Percentiles rank a stretch among this genome's conserved stretches.
phyloP scores from a whole-genome alignment of 192 early-diverging fungal species.

The Ambispora gerdemannii region DNA sequence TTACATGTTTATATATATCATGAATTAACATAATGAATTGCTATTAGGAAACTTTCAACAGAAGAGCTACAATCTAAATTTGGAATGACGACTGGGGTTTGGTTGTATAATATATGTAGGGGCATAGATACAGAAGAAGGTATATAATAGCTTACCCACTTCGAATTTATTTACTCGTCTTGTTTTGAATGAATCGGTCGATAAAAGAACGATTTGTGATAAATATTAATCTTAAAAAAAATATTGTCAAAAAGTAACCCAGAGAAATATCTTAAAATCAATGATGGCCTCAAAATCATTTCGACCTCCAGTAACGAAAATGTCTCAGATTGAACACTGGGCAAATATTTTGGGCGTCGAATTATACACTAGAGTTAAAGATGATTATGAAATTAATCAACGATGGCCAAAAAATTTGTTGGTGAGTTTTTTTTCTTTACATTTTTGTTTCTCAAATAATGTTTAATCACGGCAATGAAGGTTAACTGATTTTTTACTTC shows the following conservation, averaged over 20 bases:
- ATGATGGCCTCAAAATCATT: conserved; percentile 48
- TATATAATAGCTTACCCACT: too few species aligned
- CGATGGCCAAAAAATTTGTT: conserved; percentile 54
- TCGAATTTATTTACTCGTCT: too few species aligned
- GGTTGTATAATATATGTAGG: conserved; percentile 59
- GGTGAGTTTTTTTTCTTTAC: conserved; percentile 28
- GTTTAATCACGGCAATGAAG: too few species aligned
- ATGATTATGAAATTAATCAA: conserved; percentile 47
- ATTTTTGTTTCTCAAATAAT: too few species aligned
- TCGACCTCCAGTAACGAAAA: conserved; percentile 30
- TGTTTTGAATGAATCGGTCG: too few species aligned
- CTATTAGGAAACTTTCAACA: conserved; percentile 40
- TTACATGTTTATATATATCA: neutral
- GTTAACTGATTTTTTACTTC: conserved; percentile 5
- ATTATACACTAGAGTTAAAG: conserved; percentile 46
- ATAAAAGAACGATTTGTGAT: too few species aligned
- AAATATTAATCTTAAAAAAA: neutral
- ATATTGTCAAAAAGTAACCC: conserved; percentile 24
- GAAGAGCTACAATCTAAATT: conserved; percentile 52
- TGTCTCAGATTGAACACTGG: conserved; percentile 46
- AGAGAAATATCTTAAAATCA: conserved; percentile 40
- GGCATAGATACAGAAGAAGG: conserved; percentile 57
- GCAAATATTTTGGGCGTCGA: conserved; percentile 50
- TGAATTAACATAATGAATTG: neutral
- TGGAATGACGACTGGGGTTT: conserved; percentile 49